Base-by-base conservation (phyloP, 1,284 basidiomycete genomes). In the Calocybe gambosa region DNA sequence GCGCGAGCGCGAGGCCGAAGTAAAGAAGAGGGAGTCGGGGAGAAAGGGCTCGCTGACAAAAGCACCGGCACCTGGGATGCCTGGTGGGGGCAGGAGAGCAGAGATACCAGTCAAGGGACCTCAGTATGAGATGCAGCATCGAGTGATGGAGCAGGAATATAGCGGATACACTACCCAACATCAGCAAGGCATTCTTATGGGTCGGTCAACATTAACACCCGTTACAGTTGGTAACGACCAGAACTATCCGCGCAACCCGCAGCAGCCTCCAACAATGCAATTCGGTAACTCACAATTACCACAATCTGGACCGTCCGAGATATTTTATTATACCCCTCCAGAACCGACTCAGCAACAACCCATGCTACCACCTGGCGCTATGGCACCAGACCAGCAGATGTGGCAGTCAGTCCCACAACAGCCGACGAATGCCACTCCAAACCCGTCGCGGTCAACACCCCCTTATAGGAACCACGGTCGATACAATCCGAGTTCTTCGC, bases 51-150 rank as follows among this genome's bases (percentile, higher is more conserved):
- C 81, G 8, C 65, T 79, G 52, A 84, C 78, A 19, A 78, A 82
- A 56, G 61, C 69, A 5, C 60, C 69, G 15, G 64, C 70, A 43
- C 64, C 69, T 23, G 61, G 68, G 12, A 61, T 64, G 35, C 60
- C 63, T 16, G 51, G 25, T 26, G 25, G 34, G 20, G 71, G 71
- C 43, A 77, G 90, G 39, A 73, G 82, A 33, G 89, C 87, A 16
- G 94, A 96, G 66, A 89, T 82, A 67, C 82, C 91, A 2, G 81
- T 96, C 52, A 82, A 84, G 52, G 84, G 89, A 7, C 90, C 93
- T 18, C 88, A 90, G 58, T 97, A 95, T 62, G 93, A 93, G 55
- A 84, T 89, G 77, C 93, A 96, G 62, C 89, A 91, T 62, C 82
- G 87, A 16, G 89, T 85, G 50, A 89, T 96, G 75, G 89, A 93